Percentiles rank a stretch among this genome's conserved stretches.
phyloP scores from a whole-genome alignment of 2,329 filamentous ascomycete genomes.

The Calonectria crousiana region DNA sequence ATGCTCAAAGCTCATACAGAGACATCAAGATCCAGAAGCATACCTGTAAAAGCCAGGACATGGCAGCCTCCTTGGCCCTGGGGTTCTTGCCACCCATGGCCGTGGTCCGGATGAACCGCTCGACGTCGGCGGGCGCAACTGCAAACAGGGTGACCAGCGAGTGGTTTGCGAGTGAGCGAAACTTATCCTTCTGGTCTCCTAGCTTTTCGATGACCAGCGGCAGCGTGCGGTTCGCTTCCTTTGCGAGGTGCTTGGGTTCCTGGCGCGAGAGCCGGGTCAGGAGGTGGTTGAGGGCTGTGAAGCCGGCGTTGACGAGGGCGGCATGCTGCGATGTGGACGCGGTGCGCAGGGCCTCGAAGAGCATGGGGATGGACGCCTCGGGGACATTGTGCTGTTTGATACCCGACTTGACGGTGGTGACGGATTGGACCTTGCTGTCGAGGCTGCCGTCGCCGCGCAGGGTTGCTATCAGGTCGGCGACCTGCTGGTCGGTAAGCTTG shows the following conservation, averaged over 20 bases:
- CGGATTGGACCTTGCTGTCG: slow-evolving; percentile 77
- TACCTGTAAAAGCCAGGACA: slow-evolving; percentile 88
- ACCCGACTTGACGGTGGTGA: slow-evolving; percentile 83
- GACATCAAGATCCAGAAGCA: neutral
- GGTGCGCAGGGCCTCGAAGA: slow-evolving; percentile 85
- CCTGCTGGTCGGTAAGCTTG: slow-evolving; percentile 70
- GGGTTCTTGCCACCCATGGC: slow-evolving; percentile 85
- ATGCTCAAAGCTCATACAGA: neutral
- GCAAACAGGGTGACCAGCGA: slow-evolving; percentile 83
- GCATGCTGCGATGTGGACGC: slow-evolving; percentile 83
- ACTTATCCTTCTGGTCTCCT: slow-evolving; percentile 89
- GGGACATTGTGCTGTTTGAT: slow-evolving; percentile 96
- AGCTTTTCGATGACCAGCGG: slow-evolving; percentile 85
- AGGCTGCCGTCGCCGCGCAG: slow-evolving; percentile 73
- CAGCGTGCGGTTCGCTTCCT: slow-evolving; percentile 78
- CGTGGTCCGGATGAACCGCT: slow-evolving; percentile 81
- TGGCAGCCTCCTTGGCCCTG: slow-evolving; percentile 84
- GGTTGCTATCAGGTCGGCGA: slow-evolving; percentile 64
- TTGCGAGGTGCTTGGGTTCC: slow-evolving; percentile 78
- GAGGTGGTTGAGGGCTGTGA: slow-evolving; percentile 89
- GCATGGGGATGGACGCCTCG: slow-evolving; percentile 74
- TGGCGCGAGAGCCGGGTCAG: slow-evolving; percentile 88
- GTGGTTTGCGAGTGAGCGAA: slow-evolving; percentile 79
- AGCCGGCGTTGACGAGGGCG: slow-evolving; percentile 82
- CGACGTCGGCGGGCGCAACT: slow-evolving; percentile 78